Conservation (phyloP, 2,329 filamentous ascomycete species). For the Diaporthe citriasiana region DNA sequence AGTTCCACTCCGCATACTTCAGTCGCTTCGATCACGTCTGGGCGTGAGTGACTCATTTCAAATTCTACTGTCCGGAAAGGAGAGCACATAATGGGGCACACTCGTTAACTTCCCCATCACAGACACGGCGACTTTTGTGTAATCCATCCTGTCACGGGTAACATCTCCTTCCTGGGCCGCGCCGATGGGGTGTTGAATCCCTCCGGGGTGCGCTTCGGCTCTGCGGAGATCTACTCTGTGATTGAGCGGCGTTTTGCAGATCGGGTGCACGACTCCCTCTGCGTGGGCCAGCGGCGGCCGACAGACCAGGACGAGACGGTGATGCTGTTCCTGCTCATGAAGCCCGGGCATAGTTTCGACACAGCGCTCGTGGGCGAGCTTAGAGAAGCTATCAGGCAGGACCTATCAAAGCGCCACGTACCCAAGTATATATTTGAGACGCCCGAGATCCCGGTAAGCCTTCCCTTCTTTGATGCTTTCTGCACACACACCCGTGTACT, state of each 20-base stretch:
- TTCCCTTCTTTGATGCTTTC: background rate
- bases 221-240: slow-evolving; percentile 83
- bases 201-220: slow-evolving; percentile 83
- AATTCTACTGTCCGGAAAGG: background rate
- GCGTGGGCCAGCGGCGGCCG: slow-evolving; percentile 81
- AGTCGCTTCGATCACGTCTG: slow-evolving; percentile 76
- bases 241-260: slow-evolving; percentile 76
- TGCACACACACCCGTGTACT: background rate
- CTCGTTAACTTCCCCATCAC: background rate
- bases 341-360: slow-evolving; percentile 69
- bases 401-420: slow-evolving; percentile 80
- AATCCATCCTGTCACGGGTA: slow-evolving; percentile 76
- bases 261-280: slow-evolving; percentile 79
- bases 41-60: slow-evolving; percentile 74
- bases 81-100: background rate
- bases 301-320: slow-evolving; percentile 67
- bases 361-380: slow-evolving; percentile 68
- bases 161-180: slow-evolving; percentile 76
- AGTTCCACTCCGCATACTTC: slow-evolving; percentile 74
- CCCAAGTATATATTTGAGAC: slow-evolving; percentile 85
- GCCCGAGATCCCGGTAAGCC: slow-evolving; percentile 81
- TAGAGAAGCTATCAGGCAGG: slow-evolving; percentile 74
- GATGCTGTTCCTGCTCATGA: slow-evolving; percentile 69
- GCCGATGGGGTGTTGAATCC: slow-evolving; percentile 87
- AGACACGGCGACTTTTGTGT: slow-evolving; percentile 75